Percentiles rank a stretch among this genome's conserved stretches.
These are phyloP conservation scores for Amauroascus verrucosus DNA, from an alignment of 2,329 filamentous ascomycete genomes.

Conservation along the genomic window DNA sequence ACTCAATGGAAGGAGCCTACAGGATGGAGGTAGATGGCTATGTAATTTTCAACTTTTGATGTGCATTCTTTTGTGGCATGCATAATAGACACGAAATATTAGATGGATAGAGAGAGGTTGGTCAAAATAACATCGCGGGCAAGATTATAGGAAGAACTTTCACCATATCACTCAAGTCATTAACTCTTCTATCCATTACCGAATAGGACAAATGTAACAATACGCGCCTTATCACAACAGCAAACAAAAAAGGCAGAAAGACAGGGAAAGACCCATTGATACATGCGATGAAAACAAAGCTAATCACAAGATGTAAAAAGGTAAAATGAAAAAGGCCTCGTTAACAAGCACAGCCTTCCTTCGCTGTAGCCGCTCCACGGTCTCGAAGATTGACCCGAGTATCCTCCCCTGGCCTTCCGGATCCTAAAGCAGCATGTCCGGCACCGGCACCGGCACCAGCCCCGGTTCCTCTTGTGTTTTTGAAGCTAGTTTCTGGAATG, in stretches of 20 bases:
- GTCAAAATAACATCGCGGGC: no score
- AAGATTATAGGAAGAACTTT: no score
- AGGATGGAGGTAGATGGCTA: no score
- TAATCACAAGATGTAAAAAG: not conserved
- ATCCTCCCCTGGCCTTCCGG: slow-evolving; percentile 36
- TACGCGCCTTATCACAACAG: not conserved
- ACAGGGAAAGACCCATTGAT: not conserved
- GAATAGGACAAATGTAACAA: not conserved
- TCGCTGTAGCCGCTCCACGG: slow-evolving; percentile 61
- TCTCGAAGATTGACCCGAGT: slow-evolving; percentile 72
- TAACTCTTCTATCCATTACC: slow-evolving; percentile 3
- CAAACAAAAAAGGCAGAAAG: not conserved
- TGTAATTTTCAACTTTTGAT: no score
- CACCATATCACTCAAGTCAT: slow-evolving; percentile 4
- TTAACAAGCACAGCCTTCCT: slow-evolving; percentile 85
- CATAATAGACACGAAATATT: not conserved
- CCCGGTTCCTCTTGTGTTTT: slow-evolving; percentile 63
- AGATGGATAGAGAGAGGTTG: not conserved
- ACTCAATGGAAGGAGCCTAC: not conserved
- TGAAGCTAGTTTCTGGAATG: slow-evolving; percentile 92
- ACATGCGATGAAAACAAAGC: slow-evolving; percentile 9
- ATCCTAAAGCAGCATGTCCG: slow-evolving; percentile 49
- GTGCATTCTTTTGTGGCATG: not conserved
- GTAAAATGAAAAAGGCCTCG: not conserved
- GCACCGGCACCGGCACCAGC: slow-evolving; percentile 46